These are phyloP conservation scores for Kwoniella sp. DNA, from an alignment of 768 basidiomycete species.

Conservation along the genomic window DNA sequence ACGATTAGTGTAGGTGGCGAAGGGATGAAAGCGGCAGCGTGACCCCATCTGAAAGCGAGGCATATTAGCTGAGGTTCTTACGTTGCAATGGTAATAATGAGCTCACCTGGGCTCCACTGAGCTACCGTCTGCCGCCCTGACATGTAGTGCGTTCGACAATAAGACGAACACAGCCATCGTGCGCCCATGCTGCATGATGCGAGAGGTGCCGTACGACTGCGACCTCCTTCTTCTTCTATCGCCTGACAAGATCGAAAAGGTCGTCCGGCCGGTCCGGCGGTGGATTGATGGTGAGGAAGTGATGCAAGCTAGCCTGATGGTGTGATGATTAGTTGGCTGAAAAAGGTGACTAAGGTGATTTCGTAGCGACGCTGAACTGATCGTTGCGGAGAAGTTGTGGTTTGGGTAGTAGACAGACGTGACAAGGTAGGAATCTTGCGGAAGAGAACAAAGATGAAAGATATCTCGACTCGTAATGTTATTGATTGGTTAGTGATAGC, in stretches of 20 bases:
- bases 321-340: background rate
- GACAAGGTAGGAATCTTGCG: too few relatives aligned
- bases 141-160: background rate
- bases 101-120: conserved; percentile 31
- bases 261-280: too few relatives aligned
- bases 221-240: background rate
- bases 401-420: too few relatives aligned
- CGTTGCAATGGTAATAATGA: background rate
- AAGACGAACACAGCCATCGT: conserved; percentile 1
- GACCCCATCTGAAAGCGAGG: conserved; percentile 71
- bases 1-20: conserved; percentile 62
- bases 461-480: background rate
- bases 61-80: background rate
- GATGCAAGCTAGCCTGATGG: too few relatives aligned
- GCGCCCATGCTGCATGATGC: conserved; percentile 4
- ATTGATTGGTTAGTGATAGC: background rate
- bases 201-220: background rate
- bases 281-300: too few relatives aligned
- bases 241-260: background rate
- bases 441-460: background rate
- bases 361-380: background rate
- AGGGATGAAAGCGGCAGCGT: conserved; percentile 64
- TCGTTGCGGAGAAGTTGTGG: background rate
- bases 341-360: background rate
- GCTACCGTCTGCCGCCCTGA: background rate